A percentile compares a stretch with the other conserved stretches of the same genome.
Evolutionary conservation across 768 basidiomycete genomes (phyloP).

Genomic region (Rhizopogon rudus): DNA sequence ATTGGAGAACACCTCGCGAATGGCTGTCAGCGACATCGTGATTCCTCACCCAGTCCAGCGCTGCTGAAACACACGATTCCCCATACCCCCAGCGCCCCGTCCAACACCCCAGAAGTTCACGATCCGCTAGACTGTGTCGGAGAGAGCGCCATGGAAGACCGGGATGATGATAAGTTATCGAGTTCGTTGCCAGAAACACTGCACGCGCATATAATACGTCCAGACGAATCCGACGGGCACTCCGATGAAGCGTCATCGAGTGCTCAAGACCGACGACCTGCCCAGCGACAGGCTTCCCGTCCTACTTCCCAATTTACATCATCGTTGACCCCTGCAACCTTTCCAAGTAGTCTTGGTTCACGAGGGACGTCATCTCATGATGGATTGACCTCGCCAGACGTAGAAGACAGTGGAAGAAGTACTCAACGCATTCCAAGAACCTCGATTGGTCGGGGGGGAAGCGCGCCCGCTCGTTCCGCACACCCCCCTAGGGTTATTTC

Average conservation of each 20-base stretch:
- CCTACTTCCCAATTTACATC: neutral
- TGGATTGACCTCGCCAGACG: neutral
- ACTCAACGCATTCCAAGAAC: slow-evolving; percentile 1
- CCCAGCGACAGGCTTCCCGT: slow-evolving; percentile 3
- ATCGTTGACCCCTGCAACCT: slow-evolving; percentile 6
- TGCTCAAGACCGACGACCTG: slow-evolving; percentile 1
- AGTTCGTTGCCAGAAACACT: slow-evolving; percentile 8
- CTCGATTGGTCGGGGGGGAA: neutral
- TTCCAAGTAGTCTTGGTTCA: neutral
- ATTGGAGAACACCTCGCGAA: slow-evolving; percentile 12
- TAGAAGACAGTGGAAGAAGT: slow-evolving; percentile 1
- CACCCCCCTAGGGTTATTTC: slow-evolving; percentile 12
- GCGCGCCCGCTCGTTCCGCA: neutral
- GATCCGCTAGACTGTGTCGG: neutral
- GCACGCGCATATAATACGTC: slow-evolving; percentile 5
- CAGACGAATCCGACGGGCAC: neutral
- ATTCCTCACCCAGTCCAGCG: slow-evolving; percentile 12
- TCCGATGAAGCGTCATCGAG: slow-evolving; percentile 6
- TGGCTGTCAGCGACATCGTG: slow-evolving; percentile 15
- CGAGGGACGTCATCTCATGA: slow-evolving; percentile 1
- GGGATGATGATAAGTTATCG: slow-evolving; percentile 2
- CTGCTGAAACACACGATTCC: slow-evolving; percentile 9
- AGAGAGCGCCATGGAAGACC: slow-evolving; percentile 8
- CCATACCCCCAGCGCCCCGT: neutral
- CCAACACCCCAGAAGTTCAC: neutral